Percentiles rank a stretch among this genome's conserved stretches.
Evolutionary conservation across 1,139 yeast species (phyloP).

Genomic region (Candida pseudoviswanathii): DNA sequence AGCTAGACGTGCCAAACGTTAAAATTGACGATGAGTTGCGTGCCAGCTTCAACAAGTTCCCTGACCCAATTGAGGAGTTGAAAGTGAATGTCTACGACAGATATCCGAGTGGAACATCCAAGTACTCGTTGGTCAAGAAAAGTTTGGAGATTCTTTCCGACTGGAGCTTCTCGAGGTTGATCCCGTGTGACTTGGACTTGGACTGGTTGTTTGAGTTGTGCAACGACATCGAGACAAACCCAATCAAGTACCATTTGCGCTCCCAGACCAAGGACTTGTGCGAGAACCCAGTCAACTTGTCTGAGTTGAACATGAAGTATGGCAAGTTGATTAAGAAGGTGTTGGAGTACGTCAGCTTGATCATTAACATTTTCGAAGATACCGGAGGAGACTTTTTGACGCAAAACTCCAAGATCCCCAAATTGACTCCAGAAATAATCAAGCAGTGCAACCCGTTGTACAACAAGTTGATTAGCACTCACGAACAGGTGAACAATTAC

Average conservation of each 20-base stretch:
- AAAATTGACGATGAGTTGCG: constrained; percentile 31
- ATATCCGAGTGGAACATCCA: constrained; percentile 59
- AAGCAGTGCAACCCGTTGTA: constrained; percentile 25
- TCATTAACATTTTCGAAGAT: constrained; percentile 33
- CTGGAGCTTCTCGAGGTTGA: constrained; percentile 25
- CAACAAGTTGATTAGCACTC: constrained; percentile 25
- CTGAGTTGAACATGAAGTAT: constrained; percentile 35
- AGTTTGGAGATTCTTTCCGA: constrained; percentile 36
- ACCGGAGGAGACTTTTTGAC: constrained; percentile 41
- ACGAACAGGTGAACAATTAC: constrained; percentile 31
- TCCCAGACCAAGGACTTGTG: constrained; percentile 43
- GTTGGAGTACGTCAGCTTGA: constrained; percentile 30
- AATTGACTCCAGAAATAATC: constrained; percentile 29
- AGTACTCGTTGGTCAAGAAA: constrained; percentile 46
- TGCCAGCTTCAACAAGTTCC: constrained; percentile 40
- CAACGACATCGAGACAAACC: constrained; percentile 48
- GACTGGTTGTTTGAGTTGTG: constrained; percentile 45
- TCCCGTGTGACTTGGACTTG: constrained; percentile 27
- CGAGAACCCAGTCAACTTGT: constrained; percentile 35
- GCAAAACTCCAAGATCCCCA: constrained; percentile 48
- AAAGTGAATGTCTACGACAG: constrained; percentile 44
- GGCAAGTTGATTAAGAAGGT: constrained; percentile 25
- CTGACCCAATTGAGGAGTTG: constrained; percentile 45
- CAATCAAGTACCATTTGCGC: constrained; percentile 52
- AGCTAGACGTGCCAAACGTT: constrained; percentile 45